A percentile compares a stretch with the other conserved stretches of the same genome.
Evolutionary conservation across 2,329 filamentous ascomycete species (phyloP).

Genomic region (Calonectria hawksworthii): DNA sequence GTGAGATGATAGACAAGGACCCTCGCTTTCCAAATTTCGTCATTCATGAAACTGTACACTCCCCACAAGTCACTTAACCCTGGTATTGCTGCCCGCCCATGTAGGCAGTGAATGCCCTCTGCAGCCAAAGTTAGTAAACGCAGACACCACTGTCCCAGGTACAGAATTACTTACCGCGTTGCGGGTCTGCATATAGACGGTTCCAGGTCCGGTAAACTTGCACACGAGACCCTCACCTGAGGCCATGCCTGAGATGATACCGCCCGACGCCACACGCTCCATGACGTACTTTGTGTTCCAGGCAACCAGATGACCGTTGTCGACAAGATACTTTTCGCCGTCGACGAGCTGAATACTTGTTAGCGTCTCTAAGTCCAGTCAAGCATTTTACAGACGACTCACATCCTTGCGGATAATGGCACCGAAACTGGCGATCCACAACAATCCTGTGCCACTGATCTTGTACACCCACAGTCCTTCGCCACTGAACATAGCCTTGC

Average conservation of each 20-base stretch:
- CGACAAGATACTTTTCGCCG: slow-evolving; percentile 90
- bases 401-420: slow-evolving; percentile 96
- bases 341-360: slow-evolving; percentile 62
- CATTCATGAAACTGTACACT: neutral
- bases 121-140: slow-evolving; percentile 25
- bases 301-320: slow-evolving; percentile 93
- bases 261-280: slow-evolving; percentile 90
- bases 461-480: slow-evolving; percentile 94
- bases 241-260: slow-evolving; percentile 88
- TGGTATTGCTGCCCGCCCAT: slow-evolving; percentile 62
- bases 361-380: neutral
- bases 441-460: slow-evolving; percentile 82
- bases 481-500: slow-evolving; percentile 93
- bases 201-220: slow-evolving; percentile 93
- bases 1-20: neutral
- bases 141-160: neutral
- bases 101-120: slow-evolving; percentile 68
- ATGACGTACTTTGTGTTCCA: slow-evolving; percentile 98
- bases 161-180: slow-evolving; percentile 73
- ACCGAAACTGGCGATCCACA: slow-evolving; percentile 95
- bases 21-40: neutral
- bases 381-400: slow-evolving; percentile 53
- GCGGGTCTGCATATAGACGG: slow-evolving; percentile 92
- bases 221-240: slow-evolving; percentile 92
- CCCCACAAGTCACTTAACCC: slow-evolving; percentile 30